Evolutionary conservation across 768 basidiomycete species (phyloP), one percentile per base, ranked within the genome.

Genomic region (Phlebiopsis flavidoalba): DNA sequence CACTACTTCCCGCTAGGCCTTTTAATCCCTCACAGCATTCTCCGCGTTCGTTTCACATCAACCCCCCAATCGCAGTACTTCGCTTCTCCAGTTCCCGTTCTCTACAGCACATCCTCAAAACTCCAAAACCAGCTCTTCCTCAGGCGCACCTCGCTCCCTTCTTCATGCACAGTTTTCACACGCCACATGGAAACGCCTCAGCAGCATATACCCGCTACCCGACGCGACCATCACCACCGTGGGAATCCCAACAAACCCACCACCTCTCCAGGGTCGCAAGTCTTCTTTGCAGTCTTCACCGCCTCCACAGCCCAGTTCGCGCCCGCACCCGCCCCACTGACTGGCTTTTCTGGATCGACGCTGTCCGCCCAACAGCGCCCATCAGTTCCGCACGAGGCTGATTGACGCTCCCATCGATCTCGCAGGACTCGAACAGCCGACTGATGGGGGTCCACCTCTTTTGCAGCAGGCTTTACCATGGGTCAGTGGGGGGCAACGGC

Each of bases 191-290:
- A 60, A 37, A 45, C 49, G 15, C 14, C 50, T 19, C 61, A 48
- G 43, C 61, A 58, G 40, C 17, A 52, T 59, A 59, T 59, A 63
- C 62, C 58, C 58, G 11, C 49, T 37, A n/a, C 51, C 21, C 43
- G 53, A 8, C 53, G 58, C 50, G 62, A 60, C n/a, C 60, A 60
- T 59, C 62, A 63, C 58, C n/a, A 58, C 54, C 17, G 51, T 50
- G 5, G n/a, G 36, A 51, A 4, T 43, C 61, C n/a, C 35, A 37
- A 36, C 26, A 59, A 53, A 46, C 58, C 58, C 21, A 48, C 53
- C 21, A 55, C 53, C 11, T 53, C 58, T 11, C 26, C 54, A 31
- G 26, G 26, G 12, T 53, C 62, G 1, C 35, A 33, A n/a, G n/a
- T 35, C 26, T 2, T 31, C 26, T 31, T 31, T 53, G 31, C 24